Evolutionary conservation across 768 basidiomycete species (phyloP), one percentile per base, ranked within the genome.

Genomic region (Kwoniella europaea): DNA sequence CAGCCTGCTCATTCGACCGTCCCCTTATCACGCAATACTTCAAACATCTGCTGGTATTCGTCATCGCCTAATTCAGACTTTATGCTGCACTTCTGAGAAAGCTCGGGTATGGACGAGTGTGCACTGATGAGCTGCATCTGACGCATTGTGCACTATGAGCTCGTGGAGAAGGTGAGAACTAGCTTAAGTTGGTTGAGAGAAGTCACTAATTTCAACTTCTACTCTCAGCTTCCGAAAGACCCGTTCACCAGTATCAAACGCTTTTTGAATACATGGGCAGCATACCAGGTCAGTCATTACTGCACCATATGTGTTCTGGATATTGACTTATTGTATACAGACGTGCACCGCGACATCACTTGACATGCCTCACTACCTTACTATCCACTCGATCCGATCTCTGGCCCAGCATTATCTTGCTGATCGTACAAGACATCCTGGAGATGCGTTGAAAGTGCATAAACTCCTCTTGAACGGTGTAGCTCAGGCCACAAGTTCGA

Each of bases 71-170:
- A n/a, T n/a, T n/a, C n/a, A n/a, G 44, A 77, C 79, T 0, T 67
- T 81, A 22, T n/a, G 68, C 79, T 1, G 76, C 75, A 5, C 56
- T 81, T 52, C 68, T 81, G 27, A 75, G n/a, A n/a, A n/a, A n/a
- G 77, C 44, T 75, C 75, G 1, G 65, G n/a, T n/a, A n/a, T n/a
- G n/a, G n/a, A n/a, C n/a, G n/a, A n/a, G n/a, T n/a, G n/a, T n/a
- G n/a, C n/a, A n/a, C n/a, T n/a, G n/a, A n/a, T n/a, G n/a, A n/a
- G n/a, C n/a, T n/a, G n/a, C n/a, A n/a, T n/a, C n/a, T 81, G 43
- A 81, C 79, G 10, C n/a, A 77, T 76, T 46, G 75, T 73, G 1
- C 74, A 74, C n/a, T 81, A 81, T 57, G 72, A 81, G 62, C 71
- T 81, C 15, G 73, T 69, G 22, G 79, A 80, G 35, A 76, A 78